These are phyloP conservation scores for Fragaria vesca DNA, from an alignment of 306 rosid species.

Conservation along the genomic window DNA sequence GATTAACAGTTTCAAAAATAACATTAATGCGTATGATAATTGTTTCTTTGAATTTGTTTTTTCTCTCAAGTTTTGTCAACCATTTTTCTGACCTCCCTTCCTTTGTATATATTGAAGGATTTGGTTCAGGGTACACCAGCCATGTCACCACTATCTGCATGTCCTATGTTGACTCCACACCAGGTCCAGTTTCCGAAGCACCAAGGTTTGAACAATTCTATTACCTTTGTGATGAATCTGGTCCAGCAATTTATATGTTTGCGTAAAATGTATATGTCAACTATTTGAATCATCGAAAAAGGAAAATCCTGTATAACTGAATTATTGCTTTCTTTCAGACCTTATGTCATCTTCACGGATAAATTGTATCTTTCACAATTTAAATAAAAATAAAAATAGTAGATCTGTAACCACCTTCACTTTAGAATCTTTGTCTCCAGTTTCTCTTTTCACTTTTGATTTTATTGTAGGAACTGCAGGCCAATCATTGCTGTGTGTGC, in stretches of 20 bases:
- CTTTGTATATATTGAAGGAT: conserved; percentile 50
- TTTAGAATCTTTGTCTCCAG: neutral
- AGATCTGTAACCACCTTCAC: neutral
- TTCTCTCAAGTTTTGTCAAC: neutral
- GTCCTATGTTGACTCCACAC: conserved; percentile 56
- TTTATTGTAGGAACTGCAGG: conserved; percentile 52
- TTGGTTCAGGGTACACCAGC: conserved; percentile 60
- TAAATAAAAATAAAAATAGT: neutral
- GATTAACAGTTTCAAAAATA: neutral
- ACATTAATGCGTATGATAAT: neutral
- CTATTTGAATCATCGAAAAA: no score
- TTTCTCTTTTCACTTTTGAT: conserved; percentile 14
- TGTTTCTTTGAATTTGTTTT: conserved; percentile 3
- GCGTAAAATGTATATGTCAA: neutral
- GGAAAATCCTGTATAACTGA: neutral
- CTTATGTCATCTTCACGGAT: conserved; percentile 1
- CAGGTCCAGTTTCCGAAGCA: conserved; percentile 71
- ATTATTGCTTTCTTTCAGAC: neutral
- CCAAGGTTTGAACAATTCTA: conserved; percentile 47
- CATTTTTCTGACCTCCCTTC: conserved; percentile 14
- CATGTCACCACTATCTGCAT: conserved; percentile 50
- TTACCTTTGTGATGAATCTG: conserved; percentile 10
- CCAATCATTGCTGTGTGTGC: conserved; percentile 57
- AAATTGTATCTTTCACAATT: neutral
- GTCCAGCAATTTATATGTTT: neutral